These are phyloP conservation scores for Sporothrix protearum DNA, from an alignment of 2,329 filamentous ascomycete species.

Conservation along the genomic window DNA sequence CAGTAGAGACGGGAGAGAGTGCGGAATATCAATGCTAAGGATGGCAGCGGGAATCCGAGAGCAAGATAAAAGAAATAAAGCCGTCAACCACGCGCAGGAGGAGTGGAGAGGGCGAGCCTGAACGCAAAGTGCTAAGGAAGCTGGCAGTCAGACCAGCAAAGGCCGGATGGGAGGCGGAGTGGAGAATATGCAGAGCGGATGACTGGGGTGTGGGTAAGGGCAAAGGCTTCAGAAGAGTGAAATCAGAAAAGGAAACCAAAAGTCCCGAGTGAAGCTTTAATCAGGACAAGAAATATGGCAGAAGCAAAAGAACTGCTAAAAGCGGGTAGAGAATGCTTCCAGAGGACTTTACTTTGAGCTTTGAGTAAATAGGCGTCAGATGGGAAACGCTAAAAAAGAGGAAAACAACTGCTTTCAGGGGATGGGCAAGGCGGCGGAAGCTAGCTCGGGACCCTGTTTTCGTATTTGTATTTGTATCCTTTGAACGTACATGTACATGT, in stretches of 20 bases:
- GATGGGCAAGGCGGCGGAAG: slow-evolving; percentile 2
- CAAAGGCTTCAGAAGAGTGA: not conserved
- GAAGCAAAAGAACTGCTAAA: not conserved
- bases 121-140: slow-evolving; percentile 2
- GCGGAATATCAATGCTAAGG: slow-evolving; percentile 7
- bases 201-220: slow-evolving; percentile 1
- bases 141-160: not conserved
- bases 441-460: slow-evolving; percentile 11
- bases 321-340: not conserved
- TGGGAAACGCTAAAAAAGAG: not conserved
- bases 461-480: slow-evolving; percentile 15
- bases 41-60: not conserved
- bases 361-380: not conserved
- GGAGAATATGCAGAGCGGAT: slow-evolving; percentile 15
- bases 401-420: not conserved
- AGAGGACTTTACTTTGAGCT: not conserved
- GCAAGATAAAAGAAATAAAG: not conserved
- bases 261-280: not conserved
- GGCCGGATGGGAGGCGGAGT: not conserved
- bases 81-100: not conserved
- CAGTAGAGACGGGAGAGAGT: not conserved
- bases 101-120: not conserved
- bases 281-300: not conserved
- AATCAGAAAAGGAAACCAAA: not conserved
- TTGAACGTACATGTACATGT: too few species aligned